Percentiles rank a stretch among this genome's conserved stretches.
phyloP scores from a whole-genome alignment of 441 rosid species.

The Syzygium syzygioides region DNA sequence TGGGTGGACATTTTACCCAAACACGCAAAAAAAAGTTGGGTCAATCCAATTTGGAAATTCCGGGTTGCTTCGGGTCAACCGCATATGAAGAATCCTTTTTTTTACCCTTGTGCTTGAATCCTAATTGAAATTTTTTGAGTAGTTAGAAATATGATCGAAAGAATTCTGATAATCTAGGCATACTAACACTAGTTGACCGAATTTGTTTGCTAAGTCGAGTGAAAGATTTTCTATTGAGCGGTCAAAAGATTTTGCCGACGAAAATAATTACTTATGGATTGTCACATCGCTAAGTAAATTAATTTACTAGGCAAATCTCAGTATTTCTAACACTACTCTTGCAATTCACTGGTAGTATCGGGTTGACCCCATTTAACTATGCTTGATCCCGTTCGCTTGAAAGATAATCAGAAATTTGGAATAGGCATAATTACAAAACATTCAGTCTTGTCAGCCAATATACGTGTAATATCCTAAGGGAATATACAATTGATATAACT shows the following conservation, averaged over 20 bases:
- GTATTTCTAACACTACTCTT: background rate
- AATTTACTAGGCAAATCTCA: too few relatives aligned
- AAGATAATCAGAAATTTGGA: too few relatives aligned
- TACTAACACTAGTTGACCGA: fast-evolving
- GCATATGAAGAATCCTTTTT: background rate
- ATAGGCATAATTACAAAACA: too few relatives aligned
- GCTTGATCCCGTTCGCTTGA: too few relatives aligned
- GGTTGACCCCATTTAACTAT: background rate
- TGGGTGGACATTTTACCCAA: background rate
- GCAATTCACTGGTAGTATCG: background rate
- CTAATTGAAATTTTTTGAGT: too few relatives aligned
- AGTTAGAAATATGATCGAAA: background rate
- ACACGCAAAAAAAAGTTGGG: too few relatives aligned
- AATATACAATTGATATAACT: too few relatives aligned
- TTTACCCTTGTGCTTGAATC: too few relatives aligned
- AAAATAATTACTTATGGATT: background rate
- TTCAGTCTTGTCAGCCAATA: too few relatives aligned
- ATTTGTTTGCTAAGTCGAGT: background rate
- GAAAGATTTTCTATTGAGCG: background rate
- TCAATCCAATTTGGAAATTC: too few relatives aligned
- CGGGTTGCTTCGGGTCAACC: background rate
- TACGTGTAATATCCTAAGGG: too few relatives aligned
- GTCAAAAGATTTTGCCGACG: background rate
- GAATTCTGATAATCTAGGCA: background rate
- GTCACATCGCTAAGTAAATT: background rate